Evolutionary conservation across 2,329 filamentous ascomycete species (phyloP).

Genomic region (Aureobasidium uvarum): DNA sequence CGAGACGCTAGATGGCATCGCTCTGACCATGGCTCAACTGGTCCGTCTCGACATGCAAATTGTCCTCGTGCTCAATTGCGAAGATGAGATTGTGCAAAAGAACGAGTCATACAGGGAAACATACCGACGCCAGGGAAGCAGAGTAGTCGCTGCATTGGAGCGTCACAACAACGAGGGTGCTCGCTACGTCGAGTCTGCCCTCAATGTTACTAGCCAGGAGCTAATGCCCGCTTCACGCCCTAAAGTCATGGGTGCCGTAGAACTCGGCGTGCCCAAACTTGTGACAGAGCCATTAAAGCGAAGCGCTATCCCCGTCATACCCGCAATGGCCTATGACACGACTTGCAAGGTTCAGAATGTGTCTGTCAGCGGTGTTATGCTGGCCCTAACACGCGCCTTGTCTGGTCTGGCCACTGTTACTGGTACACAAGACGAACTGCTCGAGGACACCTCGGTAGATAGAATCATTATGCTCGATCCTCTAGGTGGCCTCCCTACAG

Average conservation of each 20-base stretch:
- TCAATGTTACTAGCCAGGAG: conserved; percentile 39
- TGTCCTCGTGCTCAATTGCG: conserved; percentile 77
- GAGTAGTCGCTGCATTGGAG: conserved; percentile 73
- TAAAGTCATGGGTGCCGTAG: conserved; percentile 39
- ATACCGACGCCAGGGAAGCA: conserved; percentile 61
- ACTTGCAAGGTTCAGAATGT: conserved; percentile 52
- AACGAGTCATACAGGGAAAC: conserved; percentile 23
- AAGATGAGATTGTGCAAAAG: conserved; percentile 36
- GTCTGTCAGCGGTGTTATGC: conserved; percentile 62
- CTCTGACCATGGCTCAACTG: conserved; percentile 79
- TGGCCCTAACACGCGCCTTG: conserved; percentile 75
- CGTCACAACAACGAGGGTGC: conserved; percentile 65
- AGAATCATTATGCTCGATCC: conserved; percentile 86
- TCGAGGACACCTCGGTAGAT: conserved; percentile 63
- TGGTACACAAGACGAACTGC: neutral
- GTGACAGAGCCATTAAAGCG: conserved; percentile 65
- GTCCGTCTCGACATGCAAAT: conserved; percentile 76
- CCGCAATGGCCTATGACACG: conserved; percentile 60
- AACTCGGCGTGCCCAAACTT: conserved; percentile 48
- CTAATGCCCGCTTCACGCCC: conserved; percentile 38
- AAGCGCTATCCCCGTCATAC: conserved; percentile 69
- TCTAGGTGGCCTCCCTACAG: conserved; percentile 76
- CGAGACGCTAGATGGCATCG: conserved; percentile 68
- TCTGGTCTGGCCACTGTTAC: conserved; percentile 56
- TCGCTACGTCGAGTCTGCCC: conserved; percentile 62